Percentiles rank a stretch among this genome's conserved stretches.
Conservation (phyloP, 2,329 filamentous ascomycete genomes). For the Esteya vermicola region DNA sequence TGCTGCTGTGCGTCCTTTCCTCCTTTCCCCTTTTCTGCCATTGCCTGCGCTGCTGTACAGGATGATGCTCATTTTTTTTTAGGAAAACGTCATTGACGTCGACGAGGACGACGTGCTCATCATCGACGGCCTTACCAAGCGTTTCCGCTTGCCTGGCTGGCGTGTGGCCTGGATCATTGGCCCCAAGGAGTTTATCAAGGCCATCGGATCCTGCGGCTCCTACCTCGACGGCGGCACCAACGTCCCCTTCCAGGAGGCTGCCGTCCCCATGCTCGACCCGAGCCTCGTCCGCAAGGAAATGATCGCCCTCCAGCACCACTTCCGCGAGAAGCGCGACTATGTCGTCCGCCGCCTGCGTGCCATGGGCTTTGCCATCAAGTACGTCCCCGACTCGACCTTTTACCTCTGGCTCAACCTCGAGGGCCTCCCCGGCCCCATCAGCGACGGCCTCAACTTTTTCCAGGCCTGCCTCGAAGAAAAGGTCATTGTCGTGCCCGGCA, state of each 20-base stretch:
- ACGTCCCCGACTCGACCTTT: conserved; percentile 82
- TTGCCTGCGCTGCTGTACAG: neutral
- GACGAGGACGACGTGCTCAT: conserved; percentile 84
- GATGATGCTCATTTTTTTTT: neutral
- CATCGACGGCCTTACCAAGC: conserved; percentile 91
- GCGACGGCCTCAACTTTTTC: conserved; percentile 94
- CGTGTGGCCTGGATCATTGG: conserved; percentile 93
- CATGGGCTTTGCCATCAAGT: conserved; percentile 79
- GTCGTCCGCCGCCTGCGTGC: conserved; percentile 64
- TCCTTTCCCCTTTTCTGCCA: neutral
- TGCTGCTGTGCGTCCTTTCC: conserved; percentile 37
- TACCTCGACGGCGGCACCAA: conserved; percentile 93
- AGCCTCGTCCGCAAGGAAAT: conserved; percentile 69
- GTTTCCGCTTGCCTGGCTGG: conserved; percentile 92
- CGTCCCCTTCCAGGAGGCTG: conserved; percentile 89
- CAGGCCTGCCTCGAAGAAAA: conserved; percentile 84
- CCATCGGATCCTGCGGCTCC: conserved; percentile 80
- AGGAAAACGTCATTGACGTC: conserved; percentile 75
- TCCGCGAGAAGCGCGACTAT: conserved; percentile 84
- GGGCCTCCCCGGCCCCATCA: conserved; percentile 63
- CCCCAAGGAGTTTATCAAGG: conserved; percentile 90
- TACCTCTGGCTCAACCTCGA: conserved; percentile 67
- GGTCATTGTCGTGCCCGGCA: conserved; percentile 91
- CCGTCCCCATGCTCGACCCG: conserved; percentile 86
- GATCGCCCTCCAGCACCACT: conserved; percentile 77